These are phyloP conservation scores for Cadophora luteo-olivacea DNA, from an alignment of 2,329 filamentous ascomycete species.

Conservation along the genomic window DNA sequence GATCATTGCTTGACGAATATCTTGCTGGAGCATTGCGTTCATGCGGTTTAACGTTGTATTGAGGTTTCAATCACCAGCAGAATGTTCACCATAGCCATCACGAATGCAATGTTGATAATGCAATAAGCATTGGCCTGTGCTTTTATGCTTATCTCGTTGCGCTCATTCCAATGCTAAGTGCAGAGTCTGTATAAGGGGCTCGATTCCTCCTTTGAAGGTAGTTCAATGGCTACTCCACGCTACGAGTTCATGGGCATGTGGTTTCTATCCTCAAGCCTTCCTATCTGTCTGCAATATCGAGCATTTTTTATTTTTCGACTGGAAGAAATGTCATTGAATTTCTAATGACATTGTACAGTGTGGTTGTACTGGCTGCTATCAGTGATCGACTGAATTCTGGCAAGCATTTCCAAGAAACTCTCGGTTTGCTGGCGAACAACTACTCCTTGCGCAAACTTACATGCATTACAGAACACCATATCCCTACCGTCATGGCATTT, in stretches of 20 bases:
- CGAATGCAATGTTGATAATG: background rate
- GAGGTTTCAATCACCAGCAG: background rate
- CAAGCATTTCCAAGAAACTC: background rate
- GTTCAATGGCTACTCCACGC: background rate
- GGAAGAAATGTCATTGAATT: background rate
- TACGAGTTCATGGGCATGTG: background rate
- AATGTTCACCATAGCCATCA: background rate
- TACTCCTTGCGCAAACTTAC: background rate
- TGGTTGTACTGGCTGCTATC: background rate
- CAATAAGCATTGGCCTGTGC: conserved; percentile 14
- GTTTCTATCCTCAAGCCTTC: background rate
- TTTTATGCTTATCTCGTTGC: background rate
- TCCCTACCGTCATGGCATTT: background rate
- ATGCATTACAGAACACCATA: background rate
- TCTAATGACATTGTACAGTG: background rate
- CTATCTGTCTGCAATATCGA: background rate
- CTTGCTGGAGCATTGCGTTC: background rate
- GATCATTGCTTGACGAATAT: background rate
- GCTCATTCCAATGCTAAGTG: background rate
- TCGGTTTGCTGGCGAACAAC: background rate
- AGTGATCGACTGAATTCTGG: background rate
- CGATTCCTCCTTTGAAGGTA: background rate
- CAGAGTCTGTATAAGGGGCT: background rate
- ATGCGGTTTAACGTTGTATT: conserved; percentile 5
- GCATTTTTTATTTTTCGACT: no score